phyloP scores from a whole-genome alignment of 257 asterid species.

The Solanum peruvianum region DNA sequence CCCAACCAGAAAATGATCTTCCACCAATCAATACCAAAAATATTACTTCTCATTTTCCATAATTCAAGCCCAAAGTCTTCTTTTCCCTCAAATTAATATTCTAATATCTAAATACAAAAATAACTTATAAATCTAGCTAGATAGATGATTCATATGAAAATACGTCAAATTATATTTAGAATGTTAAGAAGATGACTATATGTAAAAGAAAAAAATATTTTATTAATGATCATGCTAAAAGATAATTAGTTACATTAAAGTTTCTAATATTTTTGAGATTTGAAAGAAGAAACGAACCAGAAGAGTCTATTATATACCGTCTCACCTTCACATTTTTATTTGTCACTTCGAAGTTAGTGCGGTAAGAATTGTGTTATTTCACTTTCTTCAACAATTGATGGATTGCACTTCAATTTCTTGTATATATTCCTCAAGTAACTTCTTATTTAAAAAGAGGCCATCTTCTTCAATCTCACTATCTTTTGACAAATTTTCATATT shows the following conservation, averaged over 20 bases:
- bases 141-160: background rate
- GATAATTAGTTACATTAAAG: no score
- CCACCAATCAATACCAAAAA: no score
- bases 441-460: constrained; percentile 48
- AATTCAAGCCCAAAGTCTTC: no score
- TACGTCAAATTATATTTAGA: background rate
- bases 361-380: background rate
- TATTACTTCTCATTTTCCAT: background rate
- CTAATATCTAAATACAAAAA: background rate
- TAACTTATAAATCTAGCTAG: background rate
- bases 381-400: constrained; percentile 8
- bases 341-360: background rate
- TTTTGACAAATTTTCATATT: constrained; percentile 34
- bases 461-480: constrained; percentile 59
- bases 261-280: background rate
- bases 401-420: constrained; percentile 41
- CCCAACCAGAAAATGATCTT: no score
- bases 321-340: no score
- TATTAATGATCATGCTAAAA: no score
- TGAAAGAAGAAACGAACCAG: no score
- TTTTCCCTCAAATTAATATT: background rate
- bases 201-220: background rate
- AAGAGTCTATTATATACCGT: background rate
- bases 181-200: no score
- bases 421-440: constrained; percentile 6